Evolutionary conservation across 164 flowering plant species (phyloP).

Genomic region (Tetracentron sinense): DNA sequence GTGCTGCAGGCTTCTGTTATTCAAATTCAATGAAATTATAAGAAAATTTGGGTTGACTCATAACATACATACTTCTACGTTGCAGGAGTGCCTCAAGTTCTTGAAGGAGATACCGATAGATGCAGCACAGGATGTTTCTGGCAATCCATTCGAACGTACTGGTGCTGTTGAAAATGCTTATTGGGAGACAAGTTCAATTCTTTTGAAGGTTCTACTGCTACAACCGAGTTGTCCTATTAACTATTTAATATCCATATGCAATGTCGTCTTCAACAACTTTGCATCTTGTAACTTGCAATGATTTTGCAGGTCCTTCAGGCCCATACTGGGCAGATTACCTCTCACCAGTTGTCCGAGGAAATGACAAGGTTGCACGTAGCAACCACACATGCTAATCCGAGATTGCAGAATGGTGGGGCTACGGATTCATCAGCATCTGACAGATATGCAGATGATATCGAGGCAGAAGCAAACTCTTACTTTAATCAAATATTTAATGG

Average conservation of each 20-base stretch:
- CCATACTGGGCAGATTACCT: conserved; percentile 38
- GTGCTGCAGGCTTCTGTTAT: background rate
- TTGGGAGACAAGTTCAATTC: conserved; percentile 45
- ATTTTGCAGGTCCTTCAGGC: conserved; percentile 67
- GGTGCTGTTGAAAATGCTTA: conserved; percentile 42
- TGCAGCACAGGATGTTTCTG: conserved; percentile 41
- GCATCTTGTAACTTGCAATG: background rate
- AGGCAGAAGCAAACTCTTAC: conserved; percentile 77
- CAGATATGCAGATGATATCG: conserved; percentile 69
- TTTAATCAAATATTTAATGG: conserved; percentile 85
- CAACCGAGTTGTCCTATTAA: background rate
- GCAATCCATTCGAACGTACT: conserved; percentile 49
- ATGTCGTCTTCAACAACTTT: background rate
- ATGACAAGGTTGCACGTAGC: conserved; percentile 52
- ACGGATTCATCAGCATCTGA: conserved; percentile 54
- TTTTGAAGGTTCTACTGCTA: conserved; percentile 56
- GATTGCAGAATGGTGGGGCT: conserved; percentile 50
- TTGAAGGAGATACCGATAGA: conserved; percentile 55
- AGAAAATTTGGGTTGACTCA: background rate
- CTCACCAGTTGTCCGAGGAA: conserved; percentile 61
- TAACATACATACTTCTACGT: conserved; percentile 8
- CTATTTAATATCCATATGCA: background rate
- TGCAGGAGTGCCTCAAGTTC: conserved; percentile 83
- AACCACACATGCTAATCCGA: conserved; percentile 36
- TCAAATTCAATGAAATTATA: background rate